Evolutionary conservation across 257 asterid species (phyloP).

Genomic region (Gynochthodes officinalis): DNA sequence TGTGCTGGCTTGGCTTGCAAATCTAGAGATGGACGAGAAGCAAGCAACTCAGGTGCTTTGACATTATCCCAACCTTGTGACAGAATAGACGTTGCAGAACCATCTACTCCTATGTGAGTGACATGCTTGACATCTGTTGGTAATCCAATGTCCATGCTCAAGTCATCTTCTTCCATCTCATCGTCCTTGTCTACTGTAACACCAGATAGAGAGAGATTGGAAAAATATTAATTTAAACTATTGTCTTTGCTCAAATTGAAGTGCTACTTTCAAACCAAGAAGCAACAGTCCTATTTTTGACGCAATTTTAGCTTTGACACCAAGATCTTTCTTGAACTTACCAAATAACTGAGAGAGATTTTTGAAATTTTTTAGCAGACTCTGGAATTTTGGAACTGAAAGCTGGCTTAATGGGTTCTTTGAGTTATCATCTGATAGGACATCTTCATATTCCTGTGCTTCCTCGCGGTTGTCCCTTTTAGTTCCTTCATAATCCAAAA

Average conservation of each 20-base stretch:
- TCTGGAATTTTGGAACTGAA: slow-evolving; percentile 56
- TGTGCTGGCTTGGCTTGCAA: slow-evolving; percentile 3
- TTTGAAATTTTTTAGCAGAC: slow-evolving; percentile 67
- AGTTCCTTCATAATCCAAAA: slow-evolving; percentile 27
- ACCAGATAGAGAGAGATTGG: neutral
- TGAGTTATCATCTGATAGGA: slow-evolving; percentile 41
- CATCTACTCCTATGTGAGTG: slow-evolving; percentile 85
- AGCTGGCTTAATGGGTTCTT: slow-evolving; percentile 34
- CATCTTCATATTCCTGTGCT: slow-evolving; percentile 31
- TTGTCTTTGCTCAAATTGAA: neutral
- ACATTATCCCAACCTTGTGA: slow-evolving; percentile 52
- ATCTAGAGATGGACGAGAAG: slow-evolving; percentile 24
- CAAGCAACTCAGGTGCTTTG: slow-evolving; percentile 23
- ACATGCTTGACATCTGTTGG: slow-evolving; percentile 91
- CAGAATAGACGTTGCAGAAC: slow-evolving; percentile 69
- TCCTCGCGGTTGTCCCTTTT: slow-evolving; percentile 32
- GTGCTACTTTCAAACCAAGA: neutral
- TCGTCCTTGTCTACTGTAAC: slow-evolving; percentile 57
- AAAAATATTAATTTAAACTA: neutral
- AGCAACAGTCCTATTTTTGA: neutral
- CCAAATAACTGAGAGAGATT: slow-evolving; percentile 69
- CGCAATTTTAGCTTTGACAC: neutral
- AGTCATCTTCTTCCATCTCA: slow-evolving; percentile 43
- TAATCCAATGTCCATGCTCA: slow-evolving; percentile 62
- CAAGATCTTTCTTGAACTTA: slow-evolving; percentile 23